Conservation (phyloP, 331 rosid genomes). For the Quercus tomentella region DNA sequence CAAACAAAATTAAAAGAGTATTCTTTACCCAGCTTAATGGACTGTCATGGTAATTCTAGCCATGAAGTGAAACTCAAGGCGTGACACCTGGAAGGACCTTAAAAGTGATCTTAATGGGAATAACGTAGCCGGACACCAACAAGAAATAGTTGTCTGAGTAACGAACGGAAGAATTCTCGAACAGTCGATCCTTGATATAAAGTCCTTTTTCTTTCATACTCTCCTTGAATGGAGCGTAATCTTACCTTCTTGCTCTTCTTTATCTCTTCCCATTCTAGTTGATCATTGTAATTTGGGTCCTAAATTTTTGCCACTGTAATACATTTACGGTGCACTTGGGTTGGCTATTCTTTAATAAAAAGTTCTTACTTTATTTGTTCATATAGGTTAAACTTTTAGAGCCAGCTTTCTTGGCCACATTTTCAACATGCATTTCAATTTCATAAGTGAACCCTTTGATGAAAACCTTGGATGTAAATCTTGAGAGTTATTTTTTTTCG, state of each 20-base stretch:
- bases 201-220: too few relatives aligned
- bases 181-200: too few relatives aligned
- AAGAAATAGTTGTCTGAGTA: slow-evolving; percentile 90
- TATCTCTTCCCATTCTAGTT: slow-evolving; percentile 25
- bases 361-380: neutral
- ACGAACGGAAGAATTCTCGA: slow-evolving; percentile 82
- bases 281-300: too few relatives aligned
- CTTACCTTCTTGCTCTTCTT: too few relatives aligned
- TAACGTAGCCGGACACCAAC: slow-evolving; percentile 68
- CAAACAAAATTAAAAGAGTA: neutral
- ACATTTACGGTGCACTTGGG: too few relatives aligned
- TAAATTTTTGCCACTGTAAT: too few relatives aligned
- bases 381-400: slow-evolving; percentile 27
- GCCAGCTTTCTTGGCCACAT: slow-evolving; percentile 48
- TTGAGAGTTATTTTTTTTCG: slow-evolving; percentile 63
- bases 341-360: too few relatives aligned
- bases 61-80: slow-evolving; percentile 60
- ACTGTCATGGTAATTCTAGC: slow-evolving; percentile 64
- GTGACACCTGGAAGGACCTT: slow-evolving; percentile 65
- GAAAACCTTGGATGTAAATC: slow-evolving; percentile 48
- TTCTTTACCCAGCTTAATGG: slow-evolving; percentile 26
- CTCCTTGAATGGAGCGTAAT: too few relatives aligned
- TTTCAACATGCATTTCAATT: slow-evolving; percentile 62
- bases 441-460: slow-evolving; percentile 53
- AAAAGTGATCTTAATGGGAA: slow-evolving; percentile 57